phyloP scores from a whole-genome alignment of 345 rosid genomes.

The Euphorbia lathyris region DNA sequence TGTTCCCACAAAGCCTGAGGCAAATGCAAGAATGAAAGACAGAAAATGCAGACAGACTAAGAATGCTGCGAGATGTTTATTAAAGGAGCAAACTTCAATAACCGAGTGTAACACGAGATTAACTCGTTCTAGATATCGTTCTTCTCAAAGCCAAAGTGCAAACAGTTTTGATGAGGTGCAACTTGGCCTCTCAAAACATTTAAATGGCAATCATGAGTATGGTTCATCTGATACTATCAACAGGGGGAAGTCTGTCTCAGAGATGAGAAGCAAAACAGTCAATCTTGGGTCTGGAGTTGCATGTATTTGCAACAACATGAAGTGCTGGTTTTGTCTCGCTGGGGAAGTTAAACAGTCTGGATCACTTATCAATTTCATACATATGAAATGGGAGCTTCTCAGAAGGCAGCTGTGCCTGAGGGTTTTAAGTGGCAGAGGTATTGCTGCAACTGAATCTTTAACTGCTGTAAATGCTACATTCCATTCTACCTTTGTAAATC shows the following conservation, averaged over 20 bases:
- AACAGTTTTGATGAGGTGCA: conserved; percentile 26
- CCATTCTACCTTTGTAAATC: neutral
- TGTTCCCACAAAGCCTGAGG: conserved; percentile 14
- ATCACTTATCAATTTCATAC: conserved; percentile 38
- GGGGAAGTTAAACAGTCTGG: conserved; percentile 47
- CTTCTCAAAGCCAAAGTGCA: conserved; percentile 43
- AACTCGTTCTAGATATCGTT: conserved; percentile 72
- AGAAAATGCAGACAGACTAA: conserved; percentile 46
- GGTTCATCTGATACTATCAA: conserved; percentile 17
- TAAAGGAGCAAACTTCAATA: conserved; percentile 40
- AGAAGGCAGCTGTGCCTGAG: conserved; percentile 57
- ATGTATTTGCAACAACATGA: conserved; percentile 59
- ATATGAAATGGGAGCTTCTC: conserved; percentile 62
- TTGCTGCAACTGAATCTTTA: conserved; percentile 11
- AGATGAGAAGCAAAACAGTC: conserved; percentile 23
- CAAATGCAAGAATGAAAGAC: conserved; percentile 34
- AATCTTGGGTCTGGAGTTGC: conserved; percentile 24
- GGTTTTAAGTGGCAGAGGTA: conserved; percentile 64
- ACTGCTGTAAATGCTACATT: too few relatives aligned
- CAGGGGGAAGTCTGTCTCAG: conserved; percentile 29
- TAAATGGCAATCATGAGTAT: conserved; percentile 22
- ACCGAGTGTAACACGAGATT: conserved; percentile 45
- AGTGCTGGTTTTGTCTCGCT: conserved; percentile 56
- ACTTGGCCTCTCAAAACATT: conserved; percentile 25
- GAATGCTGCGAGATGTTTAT: conserved; percentile 28